Evolutionary conservation across 306 rosid species (phyloP), one percentile per base, ranked within the genome.

Genomic region (Delonix regia): DNA sequence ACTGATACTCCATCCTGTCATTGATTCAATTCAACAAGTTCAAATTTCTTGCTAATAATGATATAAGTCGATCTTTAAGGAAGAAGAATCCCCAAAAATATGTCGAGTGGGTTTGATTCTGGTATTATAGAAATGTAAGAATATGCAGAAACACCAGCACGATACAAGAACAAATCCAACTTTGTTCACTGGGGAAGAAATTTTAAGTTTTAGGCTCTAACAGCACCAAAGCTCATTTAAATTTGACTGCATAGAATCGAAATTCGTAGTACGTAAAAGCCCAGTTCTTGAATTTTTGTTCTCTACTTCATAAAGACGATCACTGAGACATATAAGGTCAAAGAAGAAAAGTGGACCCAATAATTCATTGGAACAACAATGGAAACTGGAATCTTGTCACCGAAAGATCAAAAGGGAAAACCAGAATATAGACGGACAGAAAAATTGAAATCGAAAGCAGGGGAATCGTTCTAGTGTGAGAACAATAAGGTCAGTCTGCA

Each of bases 1-100:
- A 82, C 57, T 77, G 90, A 79, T 82, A 27, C 55, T 76, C 86
- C 89, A 86, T 86, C 66, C 86, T 82, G 84, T 77, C 53, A 56
- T 49, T 56, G 61, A 24, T 56, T 9, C 33, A 56, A 24, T 22
- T 9, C 62, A 56, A 56, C 62, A 9, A 21, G 62, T 11, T 56
- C 33, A 56, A 56, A 22, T 56, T 56, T 7, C 33, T 56, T 21
- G 30, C 12, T 30, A 19, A 38, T 36, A 38, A 38, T 36, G 30
- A 19, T n/a, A 64, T 36, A 19, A 36, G 25, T 64, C 51, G 41
- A 66, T 39, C 71, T 38, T 34, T 22, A 22, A 4, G 30, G 2
- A 66, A 66, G 34, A 33, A 49, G 25, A 38, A 74, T 30, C 61
- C 48, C 45, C n/a, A n/a, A 4, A 11, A 68, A 63, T 16, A 7